A percentile compares a stretch with the other conserved stretches of the same genome.
phyloP scores from a whole-genome alignment of 768 basidiomycete species.

The Royoungia palumana region DNA sequence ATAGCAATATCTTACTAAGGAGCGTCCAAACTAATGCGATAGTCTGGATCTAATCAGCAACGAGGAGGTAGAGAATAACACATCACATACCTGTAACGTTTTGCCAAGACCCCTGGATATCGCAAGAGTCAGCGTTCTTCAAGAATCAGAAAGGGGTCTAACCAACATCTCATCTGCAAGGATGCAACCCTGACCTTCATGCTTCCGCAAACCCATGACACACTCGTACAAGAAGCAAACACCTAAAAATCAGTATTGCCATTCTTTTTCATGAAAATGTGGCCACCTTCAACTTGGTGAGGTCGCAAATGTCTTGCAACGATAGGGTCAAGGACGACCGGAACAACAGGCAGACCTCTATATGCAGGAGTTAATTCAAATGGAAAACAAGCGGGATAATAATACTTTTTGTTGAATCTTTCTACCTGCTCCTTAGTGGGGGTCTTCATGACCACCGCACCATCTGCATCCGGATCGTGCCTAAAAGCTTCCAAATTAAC shows the following conservation, averaged over 20 bases:
- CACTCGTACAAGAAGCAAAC: constrained; percentile 92
- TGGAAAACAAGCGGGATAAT: constrained; percentile 2
- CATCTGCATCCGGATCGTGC: constrained; percentile 72
- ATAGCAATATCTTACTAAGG: constrained; percentile 58
- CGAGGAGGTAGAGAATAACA: neutral
- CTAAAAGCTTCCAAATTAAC: constrained; percentile 36
- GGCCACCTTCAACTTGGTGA: constrained; percentile 83
- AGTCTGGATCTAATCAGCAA: constrained; percentile 42
- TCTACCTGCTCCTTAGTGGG: constrained; percentile 66
- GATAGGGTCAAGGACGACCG: constrained; percentile 91
- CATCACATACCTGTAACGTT: constrained; percentile 63
- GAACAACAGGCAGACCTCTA: constrained; percentile 63
- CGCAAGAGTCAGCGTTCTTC: constrained; percentile 10
- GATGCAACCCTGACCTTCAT: constrained; percentile 92
- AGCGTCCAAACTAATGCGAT: constrained; percentile 93
- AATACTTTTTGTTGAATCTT: constrained; percentile 68
- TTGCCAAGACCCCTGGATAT: constrained; percentile 90
- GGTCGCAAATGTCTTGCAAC: constrained; percentile 71
- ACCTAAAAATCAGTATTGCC: constrained; percentile 38
- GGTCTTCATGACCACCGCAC: constrained; percentile 82
- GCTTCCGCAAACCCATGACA: constrained; percentile 89
- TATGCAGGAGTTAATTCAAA: constrained; percentile 1
- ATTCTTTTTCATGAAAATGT: constrained; percentile 1
- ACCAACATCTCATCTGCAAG: constrained; percentile 92
- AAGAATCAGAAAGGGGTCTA: neutral